phyloP scores from a whole-genome alignment of 108 stramenopile species.

The Nannochloropsis granulata region DNA sequence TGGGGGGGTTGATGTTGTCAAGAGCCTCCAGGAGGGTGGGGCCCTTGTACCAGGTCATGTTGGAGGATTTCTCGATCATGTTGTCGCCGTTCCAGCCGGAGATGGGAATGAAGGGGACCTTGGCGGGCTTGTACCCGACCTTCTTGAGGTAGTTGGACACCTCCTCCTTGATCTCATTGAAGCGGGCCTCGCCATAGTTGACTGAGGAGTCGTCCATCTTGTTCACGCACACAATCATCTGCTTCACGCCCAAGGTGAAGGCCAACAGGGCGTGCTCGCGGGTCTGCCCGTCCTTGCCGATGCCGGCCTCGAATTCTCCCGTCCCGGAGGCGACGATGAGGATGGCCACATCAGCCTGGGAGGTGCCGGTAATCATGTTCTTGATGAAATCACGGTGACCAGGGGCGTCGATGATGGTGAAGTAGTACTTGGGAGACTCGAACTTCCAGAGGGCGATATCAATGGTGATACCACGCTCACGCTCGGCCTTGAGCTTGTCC shows the following conservation, averaged over 20 bases:
- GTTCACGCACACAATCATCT: constrained; percentile 88
- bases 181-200: constrained; percentile 70
- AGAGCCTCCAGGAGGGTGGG: constrained; percentile 79
- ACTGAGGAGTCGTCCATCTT: constrained; percentile 87
- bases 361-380: constrained; percentile 92
- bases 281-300: constrained; percentile 75
- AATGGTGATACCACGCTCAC: constrained; percentile 88
- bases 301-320: constrained; percentile 73
- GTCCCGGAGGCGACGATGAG: constrained; percentile 66
- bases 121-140: constrained; percentile 52
- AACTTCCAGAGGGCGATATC: constrained; percentile 85
- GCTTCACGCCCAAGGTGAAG: constrained; percentile 83
- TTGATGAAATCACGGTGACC: constrained; percentile 71
- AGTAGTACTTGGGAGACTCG: constrained; percentile 66
- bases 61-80: constrained; percentile 66
- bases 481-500: constrained; percentile 86
- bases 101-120: constrained; percentile 83
- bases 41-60: constrained; percentile 87
- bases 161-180: constrained; percentile 66
- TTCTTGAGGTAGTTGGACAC: constrained; percentile 44
- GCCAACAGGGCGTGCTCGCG: constrained; percentile 82
- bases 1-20: constrained; percentile 62
- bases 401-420: constrained; percentile 86
- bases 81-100: constrained; percentile 91
- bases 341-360: constrained; percentile 82